Conservation (phyloP, 2,329 filamentous ascomycete genomes). For the Fusarium sp. region DNA sequence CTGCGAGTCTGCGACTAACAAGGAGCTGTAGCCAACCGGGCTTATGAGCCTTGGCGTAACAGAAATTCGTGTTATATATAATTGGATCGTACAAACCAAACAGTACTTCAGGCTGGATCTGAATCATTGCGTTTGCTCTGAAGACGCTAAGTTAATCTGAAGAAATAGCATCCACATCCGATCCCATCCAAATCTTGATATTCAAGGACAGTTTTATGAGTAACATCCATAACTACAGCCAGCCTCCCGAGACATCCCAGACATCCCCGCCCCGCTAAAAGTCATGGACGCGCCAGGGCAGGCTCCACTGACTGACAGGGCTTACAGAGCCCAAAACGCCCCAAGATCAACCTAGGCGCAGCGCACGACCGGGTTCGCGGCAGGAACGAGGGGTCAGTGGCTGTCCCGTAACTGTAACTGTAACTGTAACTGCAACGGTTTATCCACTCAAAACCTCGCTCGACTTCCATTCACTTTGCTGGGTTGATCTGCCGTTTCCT, state of each 20-base stretch:
- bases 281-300: neutral
- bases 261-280: neutral
- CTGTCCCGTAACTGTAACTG: slow-evolving; percentile 5
- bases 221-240: too few relatives aligned
- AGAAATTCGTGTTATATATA: slow-evolving; percentile 5
- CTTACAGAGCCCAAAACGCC: slow-evolving; percentile 16
- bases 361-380: slow-evolving; percentile 2
- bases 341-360: slow-evolving; percentile 8
- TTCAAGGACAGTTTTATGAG: neutral
- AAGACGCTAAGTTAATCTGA: neutral
- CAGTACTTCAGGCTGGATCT: neutral
- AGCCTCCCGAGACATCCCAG: neutral
- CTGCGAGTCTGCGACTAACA: neutral
- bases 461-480: neutral
- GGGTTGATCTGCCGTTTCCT: slow-evolving; percentile 12
- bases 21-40: slow-evolving; percentile 2
- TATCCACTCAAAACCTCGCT: slow-evolving; percentile 14
- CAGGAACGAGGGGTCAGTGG: slow-evolving; percentile 13
- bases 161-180: neutral
- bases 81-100: neutral
- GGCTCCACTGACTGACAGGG: slow-evolving; percentile 15
- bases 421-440: slow-evolving; percentile 18
- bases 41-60: neutral
- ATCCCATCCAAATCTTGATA: too few relatives aligned
- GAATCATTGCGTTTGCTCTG: neutral